Base-by-base conservation (phyloP, 2,329 filamentous ascomycete species). In the Fusarium falciforme region DNA sequence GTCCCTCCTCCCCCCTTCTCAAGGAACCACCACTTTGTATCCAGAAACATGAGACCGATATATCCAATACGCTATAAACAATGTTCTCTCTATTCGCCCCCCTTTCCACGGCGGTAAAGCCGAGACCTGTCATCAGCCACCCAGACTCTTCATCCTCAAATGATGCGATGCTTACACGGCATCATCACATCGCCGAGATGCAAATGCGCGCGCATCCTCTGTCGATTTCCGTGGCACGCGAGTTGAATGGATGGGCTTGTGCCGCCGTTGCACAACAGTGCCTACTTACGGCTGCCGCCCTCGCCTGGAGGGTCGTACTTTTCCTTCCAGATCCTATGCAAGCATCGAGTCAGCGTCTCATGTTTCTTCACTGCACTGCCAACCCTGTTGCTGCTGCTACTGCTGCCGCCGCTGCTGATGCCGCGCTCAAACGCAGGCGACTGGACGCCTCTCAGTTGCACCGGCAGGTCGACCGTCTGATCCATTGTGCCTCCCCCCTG, bases 321-420 rank as follows among this genome's bases (percentile, higher is more conserved):
- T 72, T 97, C 95, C 83, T 98, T 98, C 94, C 96, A 98, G 80
- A 98, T 98, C 95, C 94, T 97, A 80, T 67, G 59, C 66, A 65
- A 47, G 29, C 64, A 60, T 61, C 61, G 61, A 60, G 67, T 78
- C 66, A 78, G 76, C 57, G 25, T 60, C 57, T 63, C 44, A 20
- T 63, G 31, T 52, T 54, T 40, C 42, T 52, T 27, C 25, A 27
- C 47, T 52, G 47, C 47, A 31, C 47, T 31, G 17, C 31, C 47
- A 27, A 52, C 47, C 47, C 47, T 52, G 47, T 10, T 52, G 25
- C 47, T n/a, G 20, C 40, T 44, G 5, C 40, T 29, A 16, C 47
- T 29, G 25, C 16, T n/a, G 35, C 2, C 10, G 44, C 16, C 8
- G 20, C 42, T 52, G 47, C 44, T 49, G 44, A 27, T 29, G 44